A percentile compares a stretch with the other conserved stretches of the same genome.
phyloP scores from a whole-genome alignment of 1,284 basidiomycete species.

The Afroboletus lepidellus region DNA sequence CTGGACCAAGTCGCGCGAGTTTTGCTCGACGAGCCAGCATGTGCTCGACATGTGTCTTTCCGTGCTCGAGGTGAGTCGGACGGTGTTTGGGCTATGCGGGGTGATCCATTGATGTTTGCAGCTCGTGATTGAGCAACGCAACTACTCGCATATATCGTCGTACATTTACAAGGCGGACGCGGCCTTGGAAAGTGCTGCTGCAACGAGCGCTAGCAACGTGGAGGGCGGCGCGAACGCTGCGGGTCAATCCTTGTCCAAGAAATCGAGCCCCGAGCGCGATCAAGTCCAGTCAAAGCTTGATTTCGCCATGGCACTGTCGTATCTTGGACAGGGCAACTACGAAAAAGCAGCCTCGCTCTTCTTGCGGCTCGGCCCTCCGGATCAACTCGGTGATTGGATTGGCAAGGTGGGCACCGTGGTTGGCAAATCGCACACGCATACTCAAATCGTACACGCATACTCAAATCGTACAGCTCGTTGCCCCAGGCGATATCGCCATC shows the following conservation, averaged over 20 bases:
- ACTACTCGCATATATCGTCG: constrained; percentile 79
- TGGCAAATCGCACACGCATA: neutral
- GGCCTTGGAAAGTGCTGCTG: constrained; percentile 66
- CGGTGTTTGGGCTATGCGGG: neutral
- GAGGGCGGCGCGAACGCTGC: constrained; percentile 20
- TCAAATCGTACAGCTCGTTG: constrained; percentile 55
- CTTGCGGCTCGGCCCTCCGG: constrained; percentile 63
- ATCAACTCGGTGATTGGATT: constrained; percentile 68
- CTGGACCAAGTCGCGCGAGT: constrained; percentile 83
- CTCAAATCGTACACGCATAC: neutral
- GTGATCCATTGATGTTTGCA: constrained; percentile 28
- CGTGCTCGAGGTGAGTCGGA: constrained; percentile 61
- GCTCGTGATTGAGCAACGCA: constrained; percentile 80
- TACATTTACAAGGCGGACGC: constrained; percentile 91
- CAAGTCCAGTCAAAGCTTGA: constrained; percentile 76
- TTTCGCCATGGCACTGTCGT: constrained; percentile 70
- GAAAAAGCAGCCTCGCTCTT: constrained; percentile 75
- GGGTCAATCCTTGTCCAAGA: constrained; percentile 41
- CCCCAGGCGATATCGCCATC: constrained; percentile 78
- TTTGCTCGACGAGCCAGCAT: constrained; percentile 80
- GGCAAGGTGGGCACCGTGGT: constrained; percentile 52
- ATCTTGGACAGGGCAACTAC: constrained; percentile 68
- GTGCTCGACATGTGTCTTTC: constrained; percentile 84
- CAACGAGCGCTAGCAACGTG: constrained; percentile 22
- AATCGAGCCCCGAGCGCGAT: constrained; percentile 51